Percentiles rank a stretch among this genome's conserved stretches.
Conservation (phyloP, 139 green algal genomes). For the Marvania coccoides region DNA sequence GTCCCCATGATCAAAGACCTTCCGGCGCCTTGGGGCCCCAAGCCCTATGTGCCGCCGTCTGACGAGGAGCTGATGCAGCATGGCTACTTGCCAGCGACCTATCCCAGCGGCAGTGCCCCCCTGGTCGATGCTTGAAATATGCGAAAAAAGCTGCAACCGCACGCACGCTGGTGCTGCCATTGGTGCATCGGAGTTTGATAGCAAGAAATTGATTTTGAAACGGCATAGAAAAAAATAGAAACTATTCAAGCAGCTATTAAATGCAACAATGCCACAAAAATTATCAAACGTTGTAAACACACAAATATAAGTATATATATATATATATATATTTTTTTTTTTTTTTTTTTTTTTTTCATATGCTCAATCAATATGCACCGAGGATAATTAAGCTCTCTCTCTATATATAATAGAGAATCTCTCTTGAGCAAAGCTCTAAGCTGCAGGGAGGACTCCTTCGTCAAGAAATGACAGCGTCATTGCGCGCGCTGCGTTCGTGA, state of each 20-base stretch:
- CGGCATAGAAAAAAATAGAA: too few relatives aligned
- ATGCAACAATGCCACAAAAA: too few relatives aligned
- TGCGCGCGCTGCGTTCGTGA: constrained; percentile 35
- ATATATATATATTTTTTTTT: not conserved
- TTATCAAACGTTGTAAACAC: too few relatives aligned
- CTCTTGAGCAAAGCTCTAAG: too few relatives aligned
- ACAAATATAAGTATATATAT: too few relatives aligned
- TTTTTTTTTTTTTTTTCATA: not conserved
- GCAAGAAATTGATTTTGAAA: too few relatives aligned
- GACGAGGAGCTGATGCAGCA: not conserved
- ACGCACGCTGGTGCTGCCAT: not conserved
- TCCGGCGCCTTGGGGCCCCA: constrained; percentile 38
- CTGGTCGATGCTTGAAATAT: constrained; percentile 9
- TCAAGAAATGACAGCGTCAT: constrained; percentile 22
- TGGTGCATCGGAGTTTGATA: too few relatives aligned
- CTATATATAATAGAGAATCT: not conserved
- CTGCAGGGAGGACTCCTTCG: constrained; percentile 22
- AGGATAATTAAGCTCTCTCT: not conserved
- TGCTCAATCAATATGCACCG: not conserved
- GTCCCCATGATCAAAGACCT: constrained; percentile 37
- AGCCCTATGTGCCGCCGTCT: not conserved
- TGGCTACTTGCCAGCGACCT: constrained; percentile 26
- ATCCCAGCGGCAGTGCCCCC: constrained; percentile 11
- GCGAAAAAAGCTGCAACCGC: not conserved
- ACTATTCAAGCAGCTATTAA: too few relatives aligned